These are phyloP conservation scores for Colletotrichum sp. DNA, from an alignment of 2,329 filamentous ascomycete genomes.

Conservation along the genomic window DNA sequence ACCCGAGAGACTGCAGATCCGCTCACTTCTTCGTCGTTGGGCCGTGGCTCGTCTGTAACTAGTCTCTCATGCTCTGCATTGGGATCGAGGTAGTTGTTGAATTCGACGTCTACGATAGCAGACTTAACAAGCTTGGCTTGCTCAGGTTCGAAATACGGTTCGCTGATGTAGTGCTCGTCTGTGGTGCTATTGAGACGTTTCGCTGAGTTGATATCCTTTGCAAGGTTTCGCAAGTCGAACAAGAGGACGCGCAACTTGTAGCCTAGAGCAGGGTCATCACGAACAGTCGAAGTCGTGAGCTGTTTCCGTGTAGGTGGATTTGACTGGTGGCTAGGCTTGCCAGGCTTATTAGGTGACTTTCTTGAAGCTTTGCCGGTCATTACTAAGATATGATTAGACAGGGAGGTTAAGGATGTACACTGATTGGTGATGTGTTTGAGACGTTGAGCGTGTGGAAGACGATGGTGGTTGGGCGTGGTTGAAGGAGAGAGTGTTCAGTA, in stretches of 20 bases:
- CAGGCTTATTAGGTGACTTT: background rate
- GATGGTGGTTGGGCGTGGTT: background rate
- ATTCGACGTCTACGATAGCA: background rate
- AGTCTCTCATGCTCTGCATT: accelerated
- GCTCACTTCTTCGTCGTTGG: accelerated
- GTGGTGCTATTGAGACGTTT: background rate
- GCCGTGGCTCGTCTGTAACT: background rate
- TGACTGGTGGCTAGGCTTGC: background rate
- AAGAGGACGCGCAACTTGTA: background rate
- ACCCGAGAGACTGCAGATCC: background rate
- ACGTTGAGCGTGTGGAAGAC: background rate
- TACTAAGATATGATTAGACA: accelerated
- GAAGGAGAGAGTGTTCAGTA: background rate
- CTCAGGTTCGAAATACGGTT: too few species aligned
- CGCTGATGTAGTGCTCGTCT: background rate
- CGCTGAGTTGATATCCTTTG: background rate
- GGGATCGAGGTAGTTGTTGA: background rate
- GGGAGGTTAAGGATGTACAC: background rate
- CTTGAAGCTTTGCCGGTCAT: background rate
- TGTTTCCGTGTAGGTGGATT: background rate
- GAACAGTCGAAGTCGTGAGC: background rate
- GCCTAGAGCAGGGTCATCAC: background rate
- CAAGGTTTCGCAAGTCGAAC: background rate
- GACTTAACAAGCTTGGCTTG: too few species aligned
- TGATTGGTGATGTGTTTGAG: background rate